Conservation (phyloP, 306 rosid genomes). For the Neltuma alba region DNA sequence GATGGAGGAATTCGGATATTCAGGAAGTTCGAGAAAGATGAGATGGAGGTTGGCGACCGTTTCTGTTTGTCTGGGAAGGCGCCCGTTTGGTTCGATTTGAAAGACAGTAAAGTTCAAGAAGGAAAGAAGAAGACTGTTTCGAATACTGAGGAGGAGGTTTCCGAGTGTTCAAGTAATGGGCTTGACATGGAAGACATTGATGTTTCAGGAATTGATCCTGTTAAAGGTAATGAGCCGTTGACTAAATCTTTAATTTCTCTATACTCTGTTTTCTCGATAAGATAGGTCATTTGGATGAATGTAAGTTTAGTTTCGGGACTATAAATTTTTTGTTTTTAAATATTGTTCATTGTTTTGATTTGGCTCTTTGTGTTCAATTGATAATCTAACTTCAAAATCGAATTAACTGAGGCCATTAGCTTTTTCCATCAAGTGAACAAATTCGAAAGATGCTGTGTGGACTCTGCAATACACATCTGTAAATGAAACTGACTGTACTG, state of each 20-base stretch:
- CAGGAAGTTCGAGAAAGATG: constrained; percentile 64
- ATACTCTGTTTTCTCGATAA: not conserved
- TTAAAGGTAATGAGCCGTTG: constrained; percentile 70
- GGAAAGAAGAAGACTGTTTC: constrained; percentile 14
- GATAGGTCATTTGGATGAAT: not conserved
- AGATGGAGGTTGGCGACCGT: constrained; percentile 61
- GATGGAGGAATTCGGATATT: constrained; percentile 45
- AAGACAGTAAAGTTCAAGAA: constrained; percentile 30
- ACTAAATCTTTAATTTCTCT: not conserved
- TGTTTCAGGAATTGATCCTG: constrained; percentile 65
- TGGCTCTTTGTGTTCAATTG: not conserved
- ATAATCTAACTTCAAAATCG: not conserved
- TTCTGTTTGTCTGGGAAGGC: constrained; percentile 63
- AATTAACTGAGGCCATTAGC: not conserved
- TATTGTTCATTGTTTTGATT: not conserved
- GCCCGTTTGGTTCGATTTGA: constrained; percentile 65
- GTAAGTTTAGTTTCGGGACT: not conserved
- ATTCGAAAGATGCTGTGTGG: not conserved
- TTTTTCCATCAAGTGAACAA: not conserved
- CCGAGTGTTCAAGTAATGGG: constrained; percentile 33
- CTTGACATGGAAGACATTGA: constrained; percentile 33
- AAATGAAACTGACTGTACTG: not conserved
- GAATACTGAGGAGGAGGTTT: constrained; percentile 23
- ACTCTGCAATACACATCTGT: not conserved
- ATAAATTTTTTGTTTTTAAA: not conserved